Evolutionary conservation across 2,329 filamentous ascomycete genomes (phyloP), one percentile per base, ranked within the genome.

Genomic region (Achaetomium macrosporum): DNA sequence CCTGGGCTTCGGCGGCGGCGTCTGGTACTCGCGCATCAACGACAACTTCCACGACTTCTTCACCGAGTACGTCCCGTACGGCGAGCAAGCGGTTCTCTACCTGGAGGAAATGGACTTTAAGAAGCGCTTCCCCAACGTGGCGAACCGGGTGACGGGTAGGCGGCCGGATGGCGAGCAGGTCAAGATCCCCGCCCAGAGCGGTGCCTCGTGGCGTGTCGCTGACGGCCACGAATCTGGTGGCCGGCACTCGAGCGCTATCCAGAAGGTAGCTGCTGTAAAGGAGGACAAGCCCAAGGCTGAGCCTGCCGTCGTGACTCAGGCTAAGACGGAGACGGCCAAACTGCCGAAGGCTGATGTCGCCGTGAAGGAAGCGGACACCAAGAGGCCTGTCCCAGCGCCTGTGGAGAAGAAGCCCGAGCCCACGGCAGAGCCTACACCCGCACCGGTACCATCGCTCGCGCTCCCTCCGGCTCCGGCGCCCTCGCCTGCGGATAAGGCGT

Each of bases 1-100:
- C 6, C 71, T 95, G 42, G 84, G 87, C 37, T 99, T 96, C 64
- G 88, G 81, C 51, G 90, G 90, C 59, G 90, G 92, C 61, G 85
- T 96, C 51, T 96, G 88, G 77, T 93, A 95, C 71, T 92, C 93
- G 51, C 83, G 95, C 59, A 80, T 93, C 71, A 95, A 87, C 66
- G 93, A 99, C 76, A 96, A 90, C 73, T 99, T 97, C 80, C 92
- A 99, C 73, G 93, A 99, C 71, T 67, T 96, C 76, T 99, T 99
- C 74, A 97, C 91, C 64, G 91, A 96, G 73, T 99, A 92, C 70
- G 74, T 99, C 16, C 93, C 93, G 19, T 96, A 88, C 62, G 93
- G 91, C 64, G 93, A 99, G 73, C 89, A 96, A 68, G 87, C 87
- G 16, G 92, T 99, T 42, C 82, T 95, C 25, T 97, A 95, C 73